A percentile compares a stretch with the other conserved stretches of the same genome.
These are phyloP conservation scores for Vicia villosa DNA, from an alignment of 306 rosid species.

Conservation along the genomic window DNA sequence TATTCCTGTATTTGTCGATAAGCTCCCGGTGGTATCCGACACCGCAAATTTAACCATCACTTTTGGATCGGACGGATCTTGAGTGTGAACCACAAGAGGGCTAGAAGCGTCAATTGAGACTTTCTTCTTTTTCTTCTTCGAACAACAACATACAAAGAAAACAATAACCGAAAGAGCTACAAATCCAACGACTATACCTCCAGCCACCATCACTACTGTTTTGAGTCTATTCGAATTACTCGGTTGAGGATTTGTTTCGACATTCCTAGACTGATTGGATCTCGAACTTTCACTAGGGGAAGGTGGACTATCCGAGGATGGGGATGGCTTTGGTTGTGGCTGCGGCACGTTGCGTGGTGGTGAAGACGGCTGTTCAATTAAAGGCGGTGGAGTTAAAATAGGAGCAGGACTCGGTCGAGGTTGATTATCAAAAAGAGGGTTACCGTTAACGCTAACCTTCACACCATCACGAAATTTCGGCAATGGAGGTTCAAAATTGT, in stretches of 20 bases:
- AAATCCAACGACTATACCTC: conserved; percentile 35
- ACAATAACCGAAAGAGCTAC: conserved; percentile 37
- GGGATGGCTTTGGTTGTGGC: conserved; percentile 21
- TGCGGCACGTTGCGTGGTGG: conserved; percentile 25
- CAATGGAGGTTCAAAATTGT: conserved; percentile 69
- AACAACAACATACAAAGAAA: conserved; percentile 46
- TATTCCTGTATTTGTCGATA: conserved; percentile 52
- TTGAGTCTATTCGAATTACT: conserved; percentile 35
- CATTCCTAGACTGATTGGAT: conserved; percentile 33
- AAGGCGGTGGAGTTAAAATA: conserved; percentile 39
- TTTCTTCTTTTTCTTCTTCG: conserved; percentile 52
- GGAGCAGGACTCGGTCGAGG: conserved; percentile 44
- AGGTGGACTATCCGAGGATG: conserved; percentile 33
- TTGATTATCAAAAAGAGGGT: conserved; percentile 54
- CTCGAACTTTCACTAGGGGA: conserved; percentile 26
- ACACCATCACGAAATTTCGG: conserved; percentile 57
- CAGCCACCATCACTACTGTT: conserved; percentile 35
- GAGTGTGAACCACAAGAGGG: conserved; percentile 52
- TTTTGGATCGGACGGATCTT: conserved; percentile 55
- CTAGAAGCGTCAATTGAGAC: conserved; percentile 34
- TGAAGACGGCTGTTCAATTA: conserved; percentile 41
- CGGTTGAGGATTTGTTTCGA: conserved; percentile 32
- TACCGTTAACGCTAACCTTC: conserved; percentile 50
- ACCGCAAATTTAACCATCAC: conserved; percentile 54
- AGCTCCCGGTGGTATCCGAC: conserved; percentile 42